These are phyloP conservation scores for Aspergillus wentii DNA, from an alignment of 495 filamentous ascomycete genomes.

Conservation along the genomic window DNA sequence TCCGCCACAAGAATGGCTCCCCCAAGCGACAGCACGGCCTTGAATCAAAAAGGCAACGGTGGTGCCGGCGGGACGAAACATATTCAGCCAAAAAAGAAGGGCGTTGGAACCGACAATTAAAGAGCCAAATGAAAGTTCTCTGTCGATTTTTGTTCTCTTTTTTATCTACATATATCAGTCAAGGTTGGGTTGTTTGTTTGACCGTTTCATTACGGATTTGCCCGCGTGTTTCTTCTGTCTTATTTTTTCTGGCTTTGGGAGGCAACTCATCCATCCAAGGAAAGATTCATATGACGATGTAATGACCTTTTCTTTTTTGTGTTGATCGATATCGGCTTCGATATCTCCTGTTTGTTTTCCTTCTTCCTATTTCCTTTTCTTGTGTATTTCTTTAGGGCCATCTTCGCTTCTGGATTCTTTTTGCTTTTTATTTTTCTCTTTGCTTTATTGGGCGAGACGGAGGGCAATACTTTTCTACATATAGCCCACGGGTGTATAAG, in stretches of 20 bases:
- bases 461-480: too few species aligned
- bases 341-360: background rate
- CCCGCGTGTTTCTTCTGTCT: background rate
- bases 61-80: conserved; percentile 34
- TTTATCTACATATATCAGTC: too few species aligned
- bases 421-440: background rate
- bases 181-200: too few species aligned
- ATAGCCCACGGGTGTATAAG: too few species aligned
- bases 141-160: conserved; percentile 9
- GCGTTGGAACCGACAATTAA: conserved; percentile 39
- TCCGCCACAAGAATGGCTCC: conserved; percentile 22
- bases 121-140: conserved; percentile 14
- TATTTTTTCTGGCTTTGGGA: background rate
- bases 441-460: too few species aligned
- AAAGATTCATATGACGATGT: conserved; percentile 20
- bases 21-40: conserved; percentile 20
- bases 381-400: background rate
- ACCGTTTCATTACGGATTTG: background rate
- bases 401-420: background rate
- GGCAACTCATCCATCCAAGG: conserved; percentile 5
- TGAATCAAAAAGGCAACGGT: conserved; percentile 19
- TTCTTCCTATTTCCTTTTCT: conserved; percentile 1
- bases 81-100: conserved; percentile 47
- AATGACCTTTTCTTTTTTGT: conserved; percentile 16
- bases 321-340: too few species aligned